Evolutionary conservation across 1,139 yeast genomes (phyloP), one percentile per base, ranked within the genome.

Genomic region (Lizanozyma gosingica): DNA sequence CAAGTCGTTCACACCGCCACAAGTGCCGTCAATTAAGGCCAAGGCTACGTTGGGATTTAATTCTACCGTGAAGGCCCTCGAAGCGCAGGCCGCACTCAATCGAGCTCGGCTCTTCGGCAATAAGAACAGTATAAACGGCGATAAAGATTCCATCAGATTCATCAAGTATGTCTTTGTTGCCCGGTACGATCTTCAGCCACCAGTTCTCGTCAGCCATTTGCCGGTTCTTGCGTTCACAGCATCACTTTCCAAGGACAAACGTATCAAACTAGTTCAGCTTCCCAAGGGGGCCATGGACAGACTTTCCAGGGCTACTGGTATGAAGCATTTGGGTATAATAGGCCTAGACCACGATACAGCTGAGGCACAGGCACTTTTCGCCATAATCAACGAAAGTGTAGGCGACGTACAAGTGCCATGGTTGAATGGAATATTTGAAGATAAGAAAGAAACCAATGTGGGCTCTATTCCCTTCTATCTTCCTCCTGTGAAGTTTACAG

Each of bases 181-280:
- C 45, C 76, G 71, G 47, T 54, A 62, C 9, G 85, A 80, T 44
- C 65, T 79, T 16, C 54, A 63, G 1, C 78, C 81, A 2, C 54
- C 63, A 3, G 49, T 79, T 3, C 47, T 79, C 16, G 63, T 70
- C 3, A 66, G 67, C 40, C 78, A 73, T 40, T 68, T 80, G 42
- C 86, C 86, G 0, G 61, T 67, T 1, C 56, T 80, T 15, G 55
- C 75, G 14, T 67, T 56, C 41, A 63, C 78, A 2, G 71, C 83
- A 0, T 67, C 76, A 0, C 46, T 44, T 35, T 52, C 57, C 1
- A 36, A 44, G 1, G 46, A 48, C 0, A 47, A 51, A 15, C 45
- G 60, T 18, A 75, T 76, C 1, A 78, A 76, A 47, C 57, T 80
- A 35, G 60, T 80, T 0, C 78, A 74, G 44, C 60, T 80, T 14